phyloP scores from a whole-genome alignment of 2,329 filamentous ascomycete genomes.

The Nigrograna mackinnonii region DNA sequence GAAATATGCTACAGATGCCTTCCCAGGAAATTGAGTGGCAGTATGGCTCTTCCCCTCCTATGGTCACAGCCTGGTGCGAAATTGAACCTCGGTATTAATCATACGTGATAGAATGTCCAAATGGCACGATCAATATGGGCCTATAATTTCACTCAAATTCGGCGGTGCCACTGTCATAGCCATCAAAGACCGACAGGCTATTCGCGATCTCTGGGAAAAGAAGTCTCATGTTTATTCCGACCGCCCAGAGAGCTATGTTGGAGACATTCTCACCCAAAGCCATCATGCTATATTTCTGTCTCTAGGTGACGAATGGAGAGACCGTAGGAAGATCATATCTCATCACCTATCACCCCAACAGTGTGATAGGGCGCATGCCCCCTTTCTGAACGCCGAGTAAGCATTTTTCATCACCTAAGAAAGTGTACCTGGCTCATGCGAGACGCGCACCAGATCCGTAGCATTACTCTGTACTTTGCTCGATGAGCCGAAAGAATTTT shows the following conservation, averaged over 20 bases:
- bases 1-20: slow-evolving; percentile 50
- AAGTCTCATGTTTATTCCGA: slow-evolving; percentile 17
- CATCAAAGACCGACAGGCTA: slow-evolving; percentile 14
- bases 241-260: not conserved
- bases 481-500: no score
- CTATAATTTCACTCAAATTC: slow-evolving; percentile 20
- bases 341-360: slow-evolving; percentile 12
- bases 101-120: slow-evolving; percentile 20
- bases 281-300: slow-evolving; percentile 8
- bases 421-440: no score
- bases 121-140: slow-evolving; percentile 20
- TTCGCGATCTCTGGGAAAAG: slow-evolving; percentile 21
- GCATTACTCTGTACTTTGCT: not conserved
- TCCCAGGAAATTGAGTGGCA: not conserved
- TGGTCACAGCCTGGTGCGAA: no score
- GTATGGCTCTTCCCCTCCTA: not conserved
- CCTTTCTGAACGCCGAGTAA: slow-evolving; percentile 16
- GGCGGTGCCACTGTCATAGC: slow-evolving; percentile 18
- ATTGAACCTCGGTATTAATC: no score
- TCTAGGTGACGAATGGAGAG: slow-evolving; percentile 9
- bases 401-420: not conserved
- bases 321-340: slow-evolving; percentile 14
- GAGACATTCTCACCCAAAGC: slow-evolving; percentile 11
- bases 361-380: slow-evolving; percentile 10
- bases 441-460: not conserved